These are phyloP conservation scores for Phalaenopsis equestris DNA, from an alignment of 106 monocot species.

Conservation along the genomic window DNA sequence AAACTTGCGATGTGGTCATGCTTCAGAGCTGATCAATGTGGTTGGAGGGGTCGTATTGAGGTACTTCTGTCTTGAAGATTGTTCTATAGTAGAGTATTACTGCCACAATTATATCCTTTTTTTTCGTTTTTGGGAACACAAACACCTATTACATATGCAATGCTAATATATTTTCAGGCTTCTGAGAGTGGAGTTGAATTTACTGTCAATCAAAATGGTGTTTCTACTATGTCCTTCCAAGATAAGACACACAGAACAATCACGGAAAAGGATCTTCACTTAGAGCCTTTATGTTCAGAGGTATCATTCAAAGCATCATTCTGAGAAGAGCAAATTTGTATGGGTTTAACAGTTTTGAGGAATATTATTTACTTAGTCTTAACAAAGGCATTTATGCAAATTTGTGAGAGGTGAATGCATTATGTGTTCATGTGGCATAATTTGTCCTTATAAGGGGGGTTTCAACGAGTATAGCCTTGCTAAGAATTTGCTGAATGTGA, in stretches of 20 bases:
- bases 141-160: not conserved
- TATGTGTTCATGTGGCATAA: not conserved
- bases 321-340: not conserved
- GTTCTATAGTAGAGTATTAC: not conserved
- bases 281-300: constrained; percentile 71
- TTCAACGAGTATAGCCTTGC: not conserved
- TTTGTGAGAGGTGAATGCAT: not conserved
- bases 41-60: constrained; percentile 53
- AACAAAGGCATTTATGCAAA: not conserved
- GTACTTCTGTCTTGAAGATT: constrained; percentile 15
- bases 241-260: constrained; percentile 32
- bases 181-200: constrained; percentile 15
- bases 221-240: not conserved
- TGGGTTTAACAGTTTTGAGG: not conserved
- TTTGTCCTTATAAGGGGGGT: not conserved
- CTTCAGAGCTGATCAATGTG: constrained; percentile 63
- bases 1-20: constrained; percentile 58
- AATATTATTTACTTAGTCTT: not conserved
- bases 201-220: not conserved
- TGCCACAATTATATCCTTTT: not conserved
- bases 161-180: constrained; percentile 14
- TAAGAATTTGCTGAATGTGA: not conserved
- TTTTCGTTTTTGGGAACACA: not conserved
- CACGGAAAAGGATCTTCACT: constrained; percentile 46
- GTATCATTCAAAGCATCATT: constrained; percentile 18